Base-by-base conservation (phyloP, 345 rosid species). In the Boechera divaricarpa region DNA sequence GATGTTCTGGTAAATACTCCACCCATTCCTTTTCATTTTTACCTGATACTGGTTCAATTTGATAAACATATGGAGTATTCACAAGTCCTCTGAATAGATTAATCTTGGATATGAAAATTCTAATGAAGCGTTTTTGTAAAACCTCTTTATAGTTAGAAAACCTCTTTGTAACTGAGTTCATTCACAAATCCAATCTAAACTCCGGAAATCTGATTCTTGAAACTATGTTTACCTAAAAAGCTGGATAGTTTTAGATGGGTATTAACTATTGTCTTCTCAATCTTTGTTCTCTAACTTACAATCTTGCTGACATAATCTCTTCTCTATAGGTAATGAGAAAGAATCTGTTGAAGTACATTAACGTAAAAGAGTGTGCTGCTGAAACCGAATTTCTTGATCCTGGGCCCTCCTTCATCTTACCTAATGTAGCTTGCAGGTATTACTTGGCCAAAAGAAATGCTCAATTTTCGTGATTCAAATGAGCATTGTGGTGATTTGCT, bases 371-470 rank as follows among this genome's bases (percentile, higher is more conserved):
- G 78, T 89, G 77, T 79, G 91, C 90, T 78, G 93, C 91, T 51
- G 97, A 93, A 85, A 97, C 94, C 9, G 94, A 87, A 75, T 89
- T 89, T 84, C 82, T 52, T 63, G 88, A 85, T 80, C 85, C 89
- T 44, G 85, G 85, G 58, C 86, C 88, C 47, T 88, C 93, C 64
- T 93, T 89, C 69, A 77, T 87, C 81, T 79, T 90, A 58, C 93
- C 97, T 16, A 90, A 87, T 66, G 94, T 94, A 60, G 87, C 90
- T 77, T 91, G 96, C 97, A 91, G 97, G 96, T 90, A 82, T 65
- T 71, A 65, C 70, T 58, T 67, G 61, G 66, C 38, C 62, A 48
- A 56, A 60, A 65, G 63, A 72, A 51, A 59, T 29, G 39, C 49
- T 47, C 24, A 26, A 38, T 55, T 69, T 76, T 54, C 45, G 31